A percentile compares a stretch with the other conserved stretches of the same genome.
Evolutionary conservation across 257 asterid genomes (phyloP).

Genomic region (Solanum virginianum): DNA sequence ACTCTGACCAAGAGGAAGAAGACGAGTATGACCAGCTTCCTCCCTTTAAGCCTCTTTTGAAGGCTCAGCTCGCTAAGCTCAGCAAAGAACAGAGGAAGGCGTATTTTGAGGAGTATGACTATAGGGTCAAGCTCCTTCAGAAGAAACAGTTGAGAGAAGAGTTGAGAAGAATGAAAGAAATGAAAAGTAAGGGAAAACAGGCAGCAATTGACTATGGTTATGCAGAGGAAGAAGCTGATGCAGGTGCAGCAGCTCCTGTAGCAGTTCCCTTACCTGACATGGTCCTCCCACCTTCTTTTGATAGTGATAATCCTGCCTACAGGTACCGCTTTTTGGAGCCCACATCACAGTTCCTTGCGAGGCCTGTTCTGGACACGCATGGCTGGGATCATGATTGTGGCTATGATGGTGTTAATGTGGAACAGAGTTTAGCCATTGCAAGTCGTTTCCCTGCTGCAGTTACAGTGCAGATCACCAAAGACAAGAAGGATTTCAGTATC

Average conservation of each 20-base stretch:
- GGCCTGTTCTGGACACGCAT: slow-evolving; percentile 88
- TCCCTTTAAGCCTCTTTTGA: slow-evolving; percentile 81
- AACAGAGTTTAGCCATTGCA: slow-evolving; percentile 58
- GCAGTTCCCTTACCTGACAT: slow-evolving; percentile 97
- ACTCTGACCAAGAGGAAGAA: slow-evolving; percentile 66
- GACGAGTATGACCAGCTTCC: slow-evolving; percentile 98
- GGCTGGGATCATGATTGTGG: slow-evolving; percentile 99
- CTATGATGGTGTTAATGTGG: slow-evolving; percentile 92
- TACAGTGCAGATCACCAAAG: slow-evolving; percentile 77
- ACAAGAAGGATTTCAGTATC: slow-evolving; percentile 79
- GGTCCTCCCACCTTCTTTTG: slow-evolving; percentile 88
- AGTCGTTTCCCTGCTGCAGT: slow-evolving; percentile 54
- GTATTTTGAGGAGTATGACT: slow-evolving; percentile 85
- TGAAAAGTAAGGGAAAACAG: slow-evolving; percentile 39
- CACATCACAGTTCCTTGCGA: slow-evolving; percentile 85
- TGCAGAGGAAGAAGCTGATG: slow-evolving; percentile 60
- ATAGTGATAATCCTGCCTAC: slow-evolving; percentile 65
- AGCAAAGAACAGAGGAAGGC: slow-evolving; percentile 76
- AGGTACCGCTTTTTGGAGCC: slow-evolving; percentile 92
- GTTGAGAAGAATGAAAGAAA: slow-evolving; percentile 61
- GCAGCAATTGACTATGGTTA: slow-evolving; percentile 26
- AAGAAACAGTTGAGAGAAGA: slow-evolving; percentile 89
- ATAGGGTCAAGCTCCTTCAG: slow-evolving; percentile 89
- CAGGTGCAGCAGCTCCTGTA: slow-evolving; percentile 80
- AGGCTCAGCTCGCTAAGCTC: slow-evolving; percentile 59